phyloP scores from a whole-genome alignment of 2,329 filamentous ascomycete species.

The Dendrostoma leiphaemia region DNA sequence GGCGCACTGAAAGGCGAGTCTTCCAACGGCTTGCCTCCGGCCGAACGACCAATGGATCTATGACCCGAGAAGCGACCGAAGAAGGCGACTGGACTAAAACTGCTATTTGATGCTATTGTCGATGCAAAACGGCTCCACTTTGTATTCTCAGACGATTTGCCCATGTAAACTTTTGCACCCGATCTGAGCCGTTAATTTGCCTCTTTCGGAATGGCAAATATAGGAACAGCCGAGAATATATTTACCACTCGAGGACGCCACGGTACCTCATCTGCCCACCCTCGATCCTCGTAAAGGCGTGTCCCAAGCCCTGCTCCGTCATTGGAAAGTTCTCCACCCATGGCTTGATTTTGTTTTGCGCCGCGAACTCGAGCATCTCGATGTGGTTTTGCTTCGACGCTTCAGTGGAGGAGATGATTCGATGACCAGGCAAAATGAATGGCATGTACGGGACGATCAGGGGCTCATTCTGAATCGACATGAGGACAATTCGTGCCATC shows the following conservation, averaged over 20 bases:
- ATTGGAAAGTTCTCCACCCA: slow-evolving; percentile 21
- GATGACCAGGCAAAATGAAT: slow-evolving; percentile 15
- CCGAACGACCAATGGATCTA: too few species aligned
- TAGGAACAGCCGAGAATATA: too few species aligned
- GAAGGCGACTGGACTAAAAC: too few species aligned
- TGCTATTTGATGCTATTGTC: too few species aligned
- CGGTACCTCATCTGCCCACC: slow-evolving; percentile 19
- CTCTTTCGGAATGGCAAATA: too few species aligned
- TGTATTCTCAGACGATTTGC: too few species aligned
- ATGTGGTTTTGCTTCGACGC: slow-evolving; percentile 19
- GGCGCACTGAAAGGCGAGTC: too few species aligned
- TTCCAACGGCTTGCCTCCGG: too few species aligned
- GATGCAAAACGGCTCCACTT: too few species aligned
- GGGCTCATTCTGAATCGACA: slow-evolving; percentile 15
- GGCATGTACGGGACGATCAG: slow-evolving; percentile 16
- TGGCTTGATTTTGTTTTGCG: slow-evolving; percentile 17
- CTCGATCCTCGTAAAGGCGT: slow-evolving; percentile 18
- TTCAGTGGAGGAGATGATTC: slow-evolving; percentile 17
- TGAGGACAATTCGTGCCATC: slow-evolving; percentile 14
- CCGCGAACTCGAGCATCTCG: slow-evolving; percentile 18
- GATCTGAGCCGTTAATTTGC: too few species aligned
- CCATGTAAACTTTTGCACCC: too few species aligned
- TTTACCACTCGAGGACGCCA: slow-evolving; percentile 18
- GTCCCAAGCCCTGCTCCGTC: slow-evolving; percentile 15
- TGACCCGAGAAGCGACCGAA: too few species aligned